Percentiles rank a stretch among this genome's conserved stretches.
Conservation (phyloP, 345 rosid species). For the Salix suchowensis region DNA sequence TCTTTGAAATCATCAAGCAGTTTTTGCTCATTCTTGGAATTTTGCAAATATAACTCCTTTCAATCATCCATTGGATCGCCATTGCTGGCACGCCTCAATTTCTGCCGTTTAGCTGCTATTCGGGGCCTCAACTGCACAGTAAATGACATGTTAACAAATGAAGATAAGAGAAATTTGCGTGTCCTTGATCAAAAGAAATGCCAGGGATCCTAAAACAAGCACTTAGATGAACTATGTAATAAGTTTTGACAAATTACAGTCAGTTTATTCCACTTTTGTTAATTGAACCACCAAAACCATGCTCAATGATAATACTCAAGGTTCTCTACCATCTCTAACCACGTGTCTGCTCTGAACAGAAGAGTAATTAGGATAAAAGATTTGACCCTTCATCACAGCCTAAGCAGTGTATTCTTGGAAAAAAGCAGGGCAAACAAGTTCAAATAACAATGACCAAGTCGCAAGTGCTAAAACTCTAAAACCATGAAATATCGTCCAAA, state of each 20-base stretch:
- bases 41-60: neutral
- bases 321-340: neutral
- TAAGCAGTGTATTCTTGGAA: neutral
- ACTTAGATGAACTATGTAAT: neutral
- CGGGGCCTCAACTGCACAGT: slow-evolving; percentile 52
- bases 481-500: neutral
- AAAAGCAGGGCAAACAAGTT: neutral
- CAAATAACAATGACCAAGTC: neutral
- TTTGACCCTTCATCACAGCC: neutral
- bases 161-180: neutral
- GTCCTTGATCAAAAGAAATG: neutral
- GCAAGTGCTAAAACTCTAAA: neutral
- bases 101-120: slow-evolving; percentile 36
- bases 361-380: neutral
- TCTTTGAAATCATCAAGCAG: neutral
- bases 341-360: neutral
- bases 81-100: slow-evolving; percentile 13
- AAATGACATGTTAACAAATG: neutral
- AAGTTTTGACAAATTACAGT: too few relatives aligned
- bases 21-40: neutral
- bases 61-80: neutral
- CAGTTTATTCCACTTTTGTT: neutral
- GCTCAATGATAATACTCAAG: neutral
- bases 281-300: neutral
- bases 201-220: neutral